Evolutionary conservation across 2,329 filamentous ascomycete genomes (phyloP), one percentile per base, ranked within the genome.

Genomic region (Helicocarpus griseus): DNA sequence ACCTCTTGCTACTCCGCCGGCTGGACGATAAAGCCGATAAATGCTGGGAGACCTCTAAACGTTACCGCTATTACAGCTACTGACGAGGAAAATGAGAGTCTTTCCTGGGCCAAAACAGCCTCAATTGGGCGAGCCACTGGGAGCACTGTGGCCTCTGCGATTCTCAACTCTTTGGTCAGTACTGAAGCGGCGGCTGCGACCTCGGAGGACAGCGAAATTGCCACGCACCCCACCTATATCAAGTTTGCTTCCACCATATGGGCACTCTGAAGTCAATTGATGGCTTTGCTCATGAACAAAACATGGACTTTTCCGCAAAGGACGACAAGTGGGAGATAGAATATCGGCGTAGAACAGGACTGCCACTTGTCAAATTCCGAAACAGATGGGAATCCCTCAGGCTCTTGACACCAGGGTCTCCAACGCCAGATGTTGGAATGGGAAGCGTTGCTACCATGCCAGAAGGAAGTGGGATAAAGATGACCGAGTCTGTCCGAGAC

Each of bases 71-170:
- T 33, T 8, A 14, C 29, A 33, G 29, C 29, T 33, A 14, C 29
- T 33, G 14, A 33, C 8, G 29, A 33, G 14, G 14, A 33, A 7
- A 7, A 14, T 14, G 29, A 33, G 48, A 48, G 33, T 28, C 17
- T 40, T 19, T 57, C 54, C 39, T 56, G 52, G 54, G 50, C 54
- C n/a, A 6, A 50, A n/a, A 51, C 48, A 21, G 11, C 43, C 35
- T 50, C 49, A 31, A 13, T 54, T 24, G 50, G 54, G n/a, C 51
- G 50, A 24, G 50, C 49, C 26, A 28, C 52, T 28, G 49, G 54
- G n/a, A 51, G 51, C 40, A 52, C 49, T n/a, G 41, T 49, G 41
- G 46, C 55, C 24, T 54, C 51, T 40, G 49, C 55, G 21, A 52
- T 57, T 53, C 35, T 57, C 21, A 28, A 46, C n/a, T n/a, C n/a